Base-by-base conservation (phyloP, 768 basidiomycete genomes). In the Tylopilus sp. region DNA sequence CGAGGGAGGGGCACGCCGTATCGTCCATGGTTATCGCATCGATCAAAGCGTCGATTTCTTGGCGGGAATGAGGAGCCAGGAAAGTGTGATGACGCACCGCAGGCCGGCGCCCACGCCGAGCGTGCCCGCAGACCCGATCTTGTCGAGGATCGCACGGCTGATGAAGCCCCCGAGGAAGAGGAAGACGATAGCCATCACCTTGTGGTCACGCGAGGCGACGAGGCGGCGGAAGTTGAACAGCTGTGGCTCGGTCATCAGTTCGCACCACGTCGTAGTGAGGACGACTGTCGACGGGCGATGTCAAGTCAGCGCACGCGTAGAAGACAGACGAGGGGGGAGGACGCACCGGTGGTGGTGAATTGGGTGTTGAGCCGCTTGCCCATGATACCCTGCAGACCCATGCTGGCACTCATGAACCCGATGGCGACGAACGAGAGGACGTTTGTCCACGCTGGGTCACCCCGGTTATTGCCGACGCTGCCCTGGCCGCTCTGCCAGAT, bases 261-360 rank as follows among this genome's bases (percentile, higher is more conserved):
- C 91, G 57, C 91, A 89, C 90, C 90, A 94, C 50, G 91, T 79
- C 17, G 88, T 89, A 15, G 91, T 94, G 10, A 94, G 75, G 40
- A 92, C 88, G 56, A 91, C 88, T 83, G 65, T n/a, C n/a, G n/a
- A n/a, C n/a, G 1, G 9, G 39, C 11, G 3, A 7, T 13, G 25
- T 23, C 23, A 9, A 11, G 3, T 4, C 3, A 10, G 9, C 23
- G 41, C 17, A 10, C 8, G 41, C n/a, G 10, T 17, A 9, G 3
- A 9, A 7, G 15, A 9, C 7, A n/a, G n/a, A n/a, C n/a, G n/a
- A n/a, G n/a, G 36, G 3, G 8, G 10, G 36, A 36, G 36, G 21
- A 77, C 81, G 62, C 39, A 86, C 86, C 83, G 18, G 85, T 87
- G 0, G 85, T 87, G 15, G 85, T 82, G 64, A 87, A 92, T 64